Evolutionary conservation across 257 asterid species (phyloP), one percentile per base, ranked within the genome.

Genomic region (Solanum sejunctum): DNA sequence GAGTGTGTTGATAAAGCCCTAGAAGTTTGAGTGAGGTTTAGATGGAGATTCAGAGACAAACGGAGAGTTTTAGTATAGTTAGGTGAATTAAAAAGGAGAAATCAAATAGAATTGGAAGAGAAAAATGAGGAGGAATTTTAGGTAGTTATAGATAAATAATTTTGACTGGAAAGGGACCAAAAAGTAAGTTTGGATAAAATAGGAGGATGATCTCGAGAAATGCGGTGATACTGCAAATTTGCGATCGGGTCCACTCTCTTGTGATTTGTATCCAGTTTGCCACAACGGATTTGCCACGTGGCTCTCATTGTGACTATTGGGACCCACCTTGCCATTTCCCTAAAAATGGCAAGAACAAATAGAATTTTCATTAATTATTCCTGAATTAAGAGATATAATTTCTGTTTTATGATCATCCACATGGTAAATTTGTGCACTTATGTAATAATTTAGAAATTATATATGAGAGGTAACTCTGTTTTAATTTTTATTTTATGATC

Each of bases 11-110:
- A 55, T 77, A 51, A 77, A 77, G 63, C 47, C 61, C 82, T 28
- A n/a, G 73, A 32, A 9, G 21, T 75, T 32, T 52, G 12, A 54
- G 36, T 28, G 81, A 71, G 51, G 26, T 54, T 16, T 61, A 56
- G 11, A 9, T 57, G 51, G 51, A 55, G 84, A 73, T 47, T 87
- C 90, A 85, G 91, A 60, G 71, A 77, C 39, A 84, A 73, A 47
- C 58, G 67, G 80, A 67, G 88, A 71, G 73, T 83, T 41, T 36
- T 36, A 36, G 41, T 36, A 3, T 84, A n/a, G 49, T 47, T 28
- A 51, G 43, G 26, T 17, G 10, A n/a, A 58, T 63, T 12, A 63
- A 6, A 51, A 26, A 12, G 18, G 15, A 77, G 3, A 69, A 43
- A 71, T 85, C 45, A 45, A 57, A 18, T 2, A 41, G 12, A 69